Evolutionary conservation across 1,284 basidiomycete species (phyloP).

Genomic region (Sanghuangporus baumii): DNA sequence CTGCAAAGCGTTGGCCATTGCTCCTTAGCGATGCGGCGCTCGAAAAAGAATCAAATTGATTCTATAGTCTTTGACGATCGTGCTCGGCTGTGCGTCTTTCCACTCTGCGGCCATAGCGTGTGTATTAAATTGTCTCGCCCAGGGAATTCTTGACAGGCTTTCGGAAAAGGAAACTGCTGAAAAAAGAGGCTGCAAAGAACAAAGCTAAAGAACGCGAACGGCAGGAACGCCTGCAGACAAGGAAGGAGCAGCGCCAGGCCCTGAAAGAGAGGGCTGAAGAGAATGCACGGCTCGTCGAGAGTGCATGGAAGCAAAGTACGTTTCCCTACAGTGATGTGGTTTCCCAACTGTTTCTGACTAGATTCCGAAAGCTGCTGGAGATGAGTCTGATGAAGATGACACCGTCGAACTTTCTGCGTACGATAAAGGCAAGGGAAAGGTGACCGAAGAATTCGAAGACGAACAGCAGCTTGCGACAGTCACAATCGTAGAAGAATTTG

Average conservation of each 20-base stretch:
- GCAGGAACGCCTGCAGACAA: constrained; percentile 55
- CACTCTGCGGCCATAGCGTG: neutral
- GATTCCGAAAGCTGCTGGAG: neutral
- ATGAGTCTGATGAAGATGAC: constrained; percentile 34
- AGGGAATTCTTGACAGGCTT: constrained; percentile 86
- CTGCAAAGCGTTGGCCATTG: constrained; percentile 4
- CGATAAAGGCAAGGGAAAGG: constrained; percentile 20
- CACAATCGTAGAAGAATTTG: constrained; percentile 78
- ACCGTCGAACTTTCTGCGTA: constrained; percentile 35
- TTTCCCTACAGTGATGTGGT: constrained; percentile 4
- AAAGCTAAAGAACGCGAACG: constrained; percentile 66
- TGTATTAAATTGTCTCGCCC: constrained; percentile 9
- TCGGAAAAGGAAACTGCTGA: constrained; percentile 77
- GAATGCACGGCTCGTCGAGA: constrained; percentile 67
- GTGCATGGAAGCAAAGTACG: constrained; percentile 60
- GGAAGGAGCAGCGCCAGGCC: constrained; percentile 67
- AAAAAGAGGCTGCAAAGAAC: constrained; percentile 63
- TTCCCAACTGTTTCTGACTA: constrained; percentile 1
- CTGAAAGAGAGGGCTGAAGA: constrained; percentile 63
- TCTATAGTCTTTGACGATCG: constrained; percentile 75
- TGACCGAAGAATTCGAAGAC: constrained; percentile 48
- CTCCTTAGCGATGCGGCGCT: constrained; percentile 53
- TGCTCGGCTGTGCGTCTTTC: constrained; percentile 53
- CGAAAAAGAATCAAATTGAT: constrained; percentile 54
- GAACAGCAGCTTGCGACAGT: constrained; percentile 78